phyloP scores from a whole-genome alignment of 2,329 filamentous ascomycete species.

The Talaromyces sp. region DNA sequence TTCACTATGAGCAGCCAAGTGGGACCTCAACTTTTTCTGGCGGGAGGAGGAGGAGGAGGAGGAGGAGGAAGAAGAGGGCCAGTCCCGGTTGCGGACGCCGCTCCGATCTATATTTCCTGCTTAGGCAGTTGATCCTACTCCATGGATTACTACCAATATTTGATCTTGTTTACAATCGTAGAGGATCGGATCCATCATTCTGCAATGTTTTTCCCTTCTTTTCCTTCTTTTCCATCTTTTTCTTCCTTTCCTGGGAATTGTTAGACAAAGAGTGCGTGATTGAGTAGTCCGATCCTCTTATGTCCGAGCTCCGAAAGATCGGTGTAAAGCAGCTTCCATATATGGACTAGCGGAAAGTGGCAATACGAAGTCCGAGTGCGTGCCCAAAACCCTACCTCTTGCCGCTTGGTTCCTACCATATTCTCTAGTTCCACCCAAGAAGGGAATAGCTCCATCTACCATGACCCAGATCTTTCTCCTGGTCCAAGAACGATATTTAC shows the following conservation, averaged over 20 bases:
- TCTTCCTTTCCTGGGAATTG: not conserved
- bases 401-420: not conserved
- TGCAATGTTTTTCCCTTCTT: too few relatives aligned
- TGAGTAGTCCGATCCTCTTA: not conserved
- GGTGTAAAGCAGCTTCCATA: not conserved
- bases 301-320: slow-evolving; percentile 5
- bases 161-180: not conserved
- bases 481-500: too few relatives aligned
- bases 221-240: not conserved
- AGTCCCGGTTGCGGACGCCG: not conserved
- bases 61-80: not conserved
- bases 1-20: slow-evolving; percentile 1
- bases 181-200: too few relatives aligned
- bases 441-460: too few relatives aligned
- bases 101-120: not conserved
- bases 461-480: too few relatives aligned
- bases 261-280: not conserved
- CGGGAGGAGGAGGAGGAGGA: not conserved
- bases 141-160: not conserved
- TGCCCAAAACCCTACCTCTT: not conserved
- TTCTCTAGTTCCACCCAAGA: too few relatives aligned
- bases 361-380: not conserved
- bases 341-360: not conserved
- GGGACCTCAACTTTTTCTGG: not conserved
- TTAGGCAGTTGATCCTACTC: not conserved